Evolutionary conservation across 176 grass and related monocot species (phyloP).

Genomic region (barley (Hordeum vulgare)): MorexV3_pseudomolecules_assembly NC_058521.1:5647548-5648047

Average conservation of each 20-base stretch:
- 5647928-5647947: slow-evolving; percentile 11
- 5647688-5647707: slow-evolving; percentile 29
- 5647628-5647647: slow-evolving; percentile 16
- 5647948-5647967: slow-evolving; percentile 50
- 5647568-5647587: slow-evolving; percentile 30
- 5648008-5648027: slow-evolving; percentile 47
- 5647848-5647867: slow-evolving; percentile 19
- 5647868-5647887: slow-evolving; percentile 43
- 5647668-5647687: slow-evolving; percentile 43
- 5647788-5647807: slow-evolving; percentile 28
- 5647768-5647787: slow-evolving; percentile 34
- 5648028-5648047: slow-evolving; percentile 40
- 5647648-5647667: slow-evolving; percentile 44
- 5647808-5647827: background rate
- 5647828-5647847: slow-evolving; percentile 30
- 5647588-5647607: slow-evolving; percentile 50
- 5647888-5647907: slow-evolving; percentile 59
- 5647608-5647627: slow-evolving; percentile 32
- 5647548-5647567: too few species aligned
- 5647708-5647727: background rate
- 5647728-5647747: slow-evolving; percentile 34
- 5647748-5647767: slow-evolving; percentile 35
- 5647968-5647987: slow-evolving; percentile 14
- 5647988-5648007: slow-evolving; percentile 31
- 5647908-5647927: slow-evolving; percentile 56